Base-by-base conservation (phyloP, 495 filamentous ascomycete genomes). In the Darksidea phi region DNA sequence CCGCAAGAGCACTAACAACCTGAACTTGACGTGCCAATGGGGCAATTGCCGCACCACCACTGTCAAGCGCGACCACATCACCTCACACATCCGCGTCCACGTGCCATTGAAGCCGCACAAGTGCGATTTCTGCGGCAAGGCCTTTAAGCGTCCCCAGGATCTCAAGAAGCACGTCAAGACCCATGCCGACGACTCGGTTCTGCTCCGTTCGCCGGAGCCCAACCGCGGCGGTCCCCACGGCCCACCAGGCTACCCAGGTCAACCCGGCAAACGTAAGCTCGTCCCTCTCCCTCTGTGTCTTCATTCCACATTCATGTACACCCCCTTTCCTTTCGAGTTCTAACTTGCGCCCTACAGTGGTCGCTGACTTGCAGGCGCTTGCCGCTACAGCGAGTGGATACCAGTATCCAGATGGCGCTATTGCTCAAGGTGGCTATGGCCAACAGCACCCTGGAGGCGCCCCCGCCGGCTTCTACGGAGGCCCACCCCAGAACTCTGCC, bases 81-180 rank as follows among this genome's bases (percentile, higher is more conserved):
- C 95, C 36, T 99, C 95, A 7, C 95, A 99, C 75, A 96, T 99
- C 64, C 89, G 95, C 47, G 95, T 97, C 37, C 95, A 99, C 72
- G 94, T 99, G 5, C 95, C 95, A 11, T 78, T 97, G 49, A 97
- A 97, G 80, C 95, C 95, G 41, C 94, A 99, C 78, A 96, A 96
- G 74, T 99, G 95, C 71, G 91, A 96, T 68, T 95, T 96, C 74
- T 99, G 95, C 71, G 89, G 90, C 68, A 99, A 99, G 80, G 90
- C 91, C 7, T 99, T 99, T 82, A 99, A 99, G 83, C 89, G 95
- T 15, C 95, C 95, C 24, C 94, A 99, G 75, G 95, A 99, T 78
- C 72, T 99, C 61, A 97, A 97, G 84, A 99, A 99, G 78, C 95
- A 99, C 74, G 92, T 97, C 73, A 97, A 97, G 84, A 98, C 95